Base-by-base conservation (phyloP, 2,329 filamentous ascomycete species). In the Colletotrichum musae region DNA sequence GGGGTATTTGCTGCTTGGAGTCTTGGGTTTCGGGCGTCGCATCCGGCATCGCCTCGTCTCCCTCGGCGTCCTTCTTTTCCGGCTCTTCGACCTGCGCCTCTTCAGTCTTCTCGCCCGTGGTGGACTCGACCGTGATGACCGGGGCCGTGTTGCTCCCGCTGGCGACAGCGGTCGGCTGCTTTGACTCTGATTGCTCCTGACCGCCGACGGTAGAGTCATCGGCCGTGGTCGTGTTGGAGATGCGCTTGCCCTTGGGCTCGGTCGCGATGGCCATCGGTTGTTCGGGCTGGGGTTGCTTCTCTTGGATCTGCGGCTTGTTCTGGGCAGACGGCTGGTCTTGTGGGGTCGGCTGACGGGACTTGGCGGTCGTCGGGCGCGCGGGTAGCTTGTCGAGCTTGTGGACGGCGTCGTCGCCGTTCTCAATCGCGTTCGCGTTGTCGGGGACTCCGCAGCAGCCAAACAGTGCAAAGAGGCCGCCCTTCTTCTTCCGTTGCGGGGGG, bases 11-110 rank as follows among this genome's bases (percentile, higher is more conserved):
- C 73, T 57, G 75, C 64, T 63, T 65, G 13, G 74, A 81, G 60
- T 89, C 86, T 62, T 85, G 84, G 43, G 84, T 77, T 68, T 86
- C 82, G 50, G 86, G 84, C 36, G 88, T 86, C 50, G 84, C 85
- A 78, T 93, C 92, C 43, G 86, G 85, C 89, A 94, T 93, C 64
- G 90, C 86, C 63, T 91, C 84, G 78, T 94, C 91, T 28, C 88
- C 86, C 73, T 91, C 88, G 4, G 87, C 79, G 70, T 84, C 80
- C 72, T 82, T 84, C 56, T 75, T 77, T n/a, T 72, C 71, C 52
- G 57, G 68, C 48, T 58, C 65, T 18, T 70, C 72, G 58, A 70
- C 53, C 13, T 70, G 57, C 24, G 61, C 53, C 36, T 75, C 73
- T 7, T 75, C 71, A 6, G 72, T 82, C 65, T 63, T 71, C 16